phyloP scores from a whole-genome alignment of 106 monocot species.

The Agapanthus africanus region DNA sequence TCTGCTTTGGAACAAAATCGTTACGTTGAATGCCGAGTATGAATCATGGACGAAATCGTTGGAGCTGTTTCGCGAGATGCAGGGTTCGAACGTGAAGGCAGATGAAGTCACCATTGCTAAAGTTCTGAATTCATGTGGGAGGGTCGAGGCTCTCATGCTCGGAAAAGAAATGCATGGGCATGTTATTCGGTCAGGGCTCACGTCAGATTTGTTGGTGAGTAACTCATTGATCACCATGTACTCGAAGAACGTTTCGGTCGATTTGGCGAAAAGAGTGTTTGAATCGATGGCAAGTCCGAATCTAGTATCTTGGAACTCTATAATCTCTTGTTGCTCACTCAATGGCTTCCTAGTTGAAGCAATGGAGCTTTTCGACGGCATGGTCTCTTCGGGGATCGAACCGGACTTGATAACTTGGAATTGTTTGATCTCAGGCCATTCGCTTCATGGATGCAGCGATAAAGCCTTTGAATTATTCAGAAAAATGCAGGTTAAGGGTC shows the following conservation, averaged over 20 bases:
- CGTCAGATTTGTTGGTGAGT: constrained; percentile 18
- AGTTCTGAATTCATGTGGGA: constrained; percentile 40
- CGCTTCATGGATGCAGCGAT: constrained; percentile 21
- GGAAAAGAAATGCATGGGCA: constrained; percentile 40
- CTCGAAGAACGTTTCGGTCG: constrained; percentile 33
- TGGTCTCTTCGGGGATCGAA: constrained; percentile 24
- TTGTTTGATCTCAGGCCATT: constrained; percentile 46
- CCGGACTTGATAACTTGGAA: constrained; percentile 62
- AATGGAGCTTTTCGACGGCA: constrained; percentile 28
- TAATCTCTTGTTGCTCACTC: constrained; percentile 47
- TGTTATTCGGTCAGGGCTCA: constrained; percentile 14
- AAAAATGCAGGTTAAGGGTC: constrained; percentile 26
- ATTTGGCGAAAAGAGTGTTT: constrained; percentile 37
- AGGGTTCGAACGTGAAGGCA: constrained; percentile 12
- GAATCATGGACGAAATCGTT: constrained; percentile 21
- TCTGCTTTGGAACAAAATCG: constrained; percentile 42
- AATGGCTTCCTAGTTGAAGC: constrained; percentile 40
- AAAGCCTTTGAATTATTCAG: constrained; percentile 23
- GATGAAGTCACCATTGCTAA: constrained; percentile 38
- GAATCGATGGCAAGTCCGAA: constrained; percentile 21
- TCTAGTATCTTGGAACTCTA: constrained; percentile 58
- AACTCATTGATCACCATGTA: constrained; percentile 59
- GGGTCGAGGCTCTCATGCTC: constrained; percentile 17
- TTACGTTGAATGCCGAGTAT: constrained; percentile 26
- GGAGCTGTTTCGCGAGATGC: constrained; percentile 33